phyloP scores from a whole-genome alignment of 345 rosid genomes.

The Trapa incisa region DNA sequence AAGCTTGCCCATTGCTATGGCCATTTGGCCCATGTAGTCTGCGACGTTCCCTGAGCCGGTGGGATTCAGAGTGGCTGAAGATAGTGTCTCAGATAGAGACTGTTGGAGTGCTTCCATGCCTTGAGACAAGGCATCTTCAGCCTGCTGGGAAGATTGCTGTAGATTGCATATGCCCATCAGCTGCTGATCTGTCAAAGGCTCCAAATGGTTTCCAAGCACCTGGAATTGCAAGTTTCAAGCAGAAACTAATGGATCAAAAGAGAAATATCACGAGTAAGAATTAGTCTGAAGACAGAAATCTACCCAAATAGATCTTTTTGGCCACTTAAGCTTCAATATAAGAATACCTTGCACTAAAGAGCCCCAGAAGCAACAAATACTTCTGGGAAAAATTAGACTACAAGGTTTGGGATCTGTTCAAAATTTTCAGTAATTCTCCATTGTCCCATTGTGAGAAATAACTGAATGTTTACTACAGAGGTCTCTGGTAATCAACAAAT shows the following conservation, averaged over 20 bases:
- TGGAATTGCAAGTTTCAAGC: constrained; percentile 13
- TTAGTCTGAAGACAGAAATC: background rate
- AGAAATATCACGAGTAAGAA: background rate
- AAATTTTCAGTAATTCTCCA: too few relatives aligned
- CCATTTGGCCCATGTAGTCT: constrained; percentile 91
- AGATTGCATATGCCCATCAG: constrained; percentile 87
- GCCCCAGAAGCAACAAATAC: too few relatives aligned
- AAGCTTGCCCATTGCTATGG: constrained; percentile 78
- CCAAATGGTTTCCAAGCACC: constrained; percentile 80
- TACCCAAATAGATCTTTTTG: too few relatives aligned
- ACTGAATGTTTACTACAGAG: too few relatives aligned
- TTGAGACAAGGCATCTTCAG: constrained; percentile 92
- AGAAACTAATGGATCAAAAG: background rate
- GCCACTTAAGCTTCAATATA: too few relatives aligned
- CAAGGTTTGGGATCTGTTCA: too few relatives aligned
- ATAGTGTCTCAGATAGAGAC: constrained; percentile 68
- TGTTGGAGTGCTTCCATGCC: constrained; percentile 98
- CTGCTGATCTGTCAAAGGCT: constrained; percentile 86
- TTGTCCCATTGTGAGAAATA: too few relatives aligned
- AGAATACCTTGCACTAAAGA: too few relatives aligned
- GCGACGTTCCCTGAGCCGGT: constrained; percentile 60
- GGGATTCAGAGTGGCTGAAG: constrained; percentile 54
- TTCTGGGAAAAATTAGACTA: too few relatives aligned
- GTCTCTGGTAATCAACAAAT: too few relatives aligned
- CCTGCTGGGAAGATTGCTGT: constrained; percentile 94